Evolutionary conservation across 768 basidiomycete species (phyloP).

Genomic region (Sistotremastrum niveocremeum): DNA sequence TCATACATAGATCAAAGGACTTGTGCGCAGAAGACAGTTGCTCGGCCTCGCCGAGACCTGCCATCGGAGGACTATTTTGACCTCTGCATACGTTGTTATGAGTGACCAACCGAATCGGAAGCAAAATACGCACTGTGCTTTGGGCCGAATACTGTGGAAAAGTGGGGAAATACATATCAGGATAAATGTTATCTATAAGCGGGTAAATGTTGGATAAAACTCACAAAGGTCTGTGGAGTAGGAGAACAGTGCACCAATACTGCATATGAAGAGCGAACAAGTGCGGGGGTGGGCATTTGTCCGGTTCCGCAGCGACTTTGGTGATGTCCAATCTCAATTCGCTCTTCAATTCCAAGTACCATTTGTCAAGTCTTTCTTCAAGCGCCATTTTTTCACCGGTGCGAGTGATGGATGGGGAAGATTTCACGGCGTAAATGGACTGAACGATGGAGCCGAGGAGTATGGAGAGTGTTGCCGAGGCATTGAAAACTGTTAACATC

Average conservation of each 20-base stretch:
- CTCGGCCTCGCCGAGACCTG: constrained; percentile 35
- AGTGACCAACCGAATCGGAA: neutral
- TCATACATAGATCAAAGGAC: constrained; percentile 59
- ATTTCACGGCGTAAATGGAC: constrained; percentile 54
- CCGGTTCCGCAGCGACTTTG: constrained; percentile 19
- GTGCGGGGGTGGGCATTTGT: constrained; percentile 36
- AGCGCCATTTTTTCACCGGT: constrained; percentile 43
- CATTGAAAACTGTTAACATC: constrained; percentile 34
- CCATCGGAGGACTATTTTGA: neutral
- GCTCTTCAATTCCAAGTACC: constrained; percentile 59
- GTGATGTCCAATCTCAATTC: constrained; percentile 50
- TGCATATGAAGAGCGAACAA: constrained; percentile 71
- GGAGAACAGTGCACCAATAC: constrained; percentile 67
- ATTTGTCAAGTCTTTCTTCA: constrained; percentile 54
- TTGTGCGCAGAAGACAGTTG: constrained; percentile 40
- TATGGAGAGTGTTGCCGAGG: constrained; percentile 59
- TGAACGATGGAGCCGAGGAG: constrained; percentile 60
- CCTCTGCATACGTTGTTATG: neutral
- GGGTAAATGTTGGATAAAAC: constrained; percentile 13
- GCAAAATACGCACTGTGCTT: constrained; percentile 1
- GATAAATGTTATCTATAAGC: neutral
- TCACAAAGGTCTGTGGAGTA: constrained; percentile 72
- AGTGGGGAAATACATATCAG: neutral
- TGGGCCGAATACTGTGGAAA: constrained; percentile 17
- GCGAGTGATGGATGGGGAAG: constrained; percentile 29